A percentile compares a stretch with the other conserved stretches of the same genome.
These are phyloP conservation scores for Citrullus colocynthis DNA, from an alignment of 306 rosid species.

Conservation along the genomic window DNA sequence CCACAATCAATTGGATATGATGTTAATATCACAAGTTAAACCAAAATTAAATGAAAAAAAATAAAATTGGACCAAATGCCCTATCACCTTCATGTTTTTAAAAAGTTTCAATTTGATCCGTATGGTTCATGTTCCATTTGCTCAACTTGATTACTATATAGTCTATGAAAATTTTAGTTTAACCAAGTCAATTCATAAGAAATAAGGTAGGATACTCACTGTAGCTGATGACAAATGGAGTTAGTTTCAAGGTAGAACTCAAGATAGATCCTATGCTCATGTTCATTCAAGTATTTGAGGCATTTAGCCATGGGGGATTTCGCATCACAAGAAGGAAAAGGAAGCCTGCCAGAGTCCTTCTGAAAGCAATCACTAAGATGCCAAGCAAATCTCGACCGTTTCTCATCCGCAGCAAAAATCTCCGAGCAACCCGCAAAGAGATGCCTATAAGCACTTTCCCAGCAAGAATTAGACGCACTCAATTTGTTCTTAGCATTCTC, in stretches of 20 bases:
- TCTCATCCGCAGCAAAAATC: conserved; percentile 48
- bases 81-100: not conserved
- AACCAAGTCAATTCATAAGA: not conserved
- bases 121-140: not conserved
- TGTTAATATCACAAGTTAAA: not conserved
- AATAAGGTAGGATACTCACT: conserved; percentile 3
- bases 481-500: conserved; percentile 46
- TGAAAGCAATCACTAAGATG: conserved; percentile 87
- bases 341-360: conserved; percentile 54
- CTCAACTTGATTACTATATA: not conserved
- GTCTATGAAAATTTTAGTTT: not conserved
- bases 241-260: conserved; percentile 88
- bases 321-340: conserved; percentile 48
- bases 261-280: conserved; percentile 54
- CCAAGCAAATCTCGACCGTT: conserved; percentile 73
- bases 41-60: not conserved
- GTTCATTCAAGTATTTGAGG: conserved; percentile 29
- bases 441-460: conserved; percentile 54
- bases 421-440: conserved; percentile 66
- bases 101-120: not conserved
- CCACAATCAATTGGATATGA: not conserved
- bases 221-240: conserved; percentile 68
- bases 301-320: conserved; percentile 39
- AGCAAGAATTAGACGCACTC: conserved; percentile 43
- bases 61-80: not conserved